Percentiles rank a stretch among this genome's conserved stretches.
These are phyloP conservation scores for Patellaria atrata DNA, from an alignment of 495 filamentous ascomycete species.

Conservation along the genomic window DNA sequence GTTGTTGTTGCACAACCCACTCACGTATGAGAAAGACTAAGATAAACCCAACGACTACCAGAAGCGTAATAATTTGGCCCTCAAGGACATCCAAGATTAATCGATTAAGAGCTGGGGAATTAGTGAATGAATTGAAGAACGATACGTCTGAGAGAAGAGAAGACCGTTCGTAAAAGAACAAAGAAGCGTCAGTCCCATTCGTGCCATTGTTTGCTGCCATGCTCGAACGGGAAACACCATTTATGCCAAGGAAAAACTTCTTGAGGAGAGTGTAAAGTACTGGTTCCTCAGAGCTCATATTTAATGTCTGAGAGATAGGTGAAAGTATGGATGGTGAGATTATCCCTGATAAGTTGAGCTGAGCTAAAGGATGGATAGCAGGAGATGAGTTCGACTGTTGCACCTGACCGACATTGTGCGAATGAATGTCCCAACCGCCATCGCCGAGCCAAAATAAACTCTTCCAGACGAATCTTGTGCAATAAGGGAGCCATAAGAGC, in stretches of 20 bases:
- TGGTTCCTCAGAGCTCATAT: constrained; percentile 35
- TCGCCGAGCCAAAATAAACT: constrained; percentile 91
- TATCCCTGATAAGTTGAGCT: constrained; percentile 20
- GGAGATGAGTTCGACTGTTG: neutral
- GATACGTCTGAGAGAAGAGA: constrained; percentile 58
- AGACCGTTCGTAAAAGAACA: constrained; percentile 5
- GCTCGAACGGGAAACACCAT: neutral
- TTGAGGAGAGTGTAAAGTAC: constrained; percentile 35
- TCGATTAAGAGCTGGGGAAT: constrained; percentile 58
- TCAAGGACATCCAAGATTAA: constrained; percentile 73
- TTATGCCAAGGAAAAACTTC: constrained; percentile 17
- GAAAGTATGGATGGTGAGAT: constrained; percentile 23
- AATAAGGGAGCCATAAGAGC: constrained; percentile 77
- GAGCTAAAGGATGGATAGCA: constrained; percentile 17
- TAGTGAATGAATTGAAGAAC: constrained; percentile 59
- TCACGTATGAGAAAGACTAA: constrained; percentile 90
- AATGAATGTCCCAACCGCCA: constrained; percentile 48
- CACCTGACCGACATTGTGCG: neutral
- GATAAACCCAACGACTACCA: constrained; percentile 85
- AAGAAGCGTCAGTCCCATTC: constrained; percentile 2
- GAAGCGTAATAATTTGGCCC: constrained; percentile 80
- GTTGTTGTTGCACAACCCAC: constrained; percentile 97
- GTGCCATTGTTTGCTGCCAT: constrained; percentile 1
- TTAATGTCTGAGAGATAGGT: constrained; percentile 31
- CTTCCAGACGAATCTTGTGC: constrained; percentile 82